Conservation (phyloP, 331 rosid species). For the Rhamnella rubrinervis region DNA sequence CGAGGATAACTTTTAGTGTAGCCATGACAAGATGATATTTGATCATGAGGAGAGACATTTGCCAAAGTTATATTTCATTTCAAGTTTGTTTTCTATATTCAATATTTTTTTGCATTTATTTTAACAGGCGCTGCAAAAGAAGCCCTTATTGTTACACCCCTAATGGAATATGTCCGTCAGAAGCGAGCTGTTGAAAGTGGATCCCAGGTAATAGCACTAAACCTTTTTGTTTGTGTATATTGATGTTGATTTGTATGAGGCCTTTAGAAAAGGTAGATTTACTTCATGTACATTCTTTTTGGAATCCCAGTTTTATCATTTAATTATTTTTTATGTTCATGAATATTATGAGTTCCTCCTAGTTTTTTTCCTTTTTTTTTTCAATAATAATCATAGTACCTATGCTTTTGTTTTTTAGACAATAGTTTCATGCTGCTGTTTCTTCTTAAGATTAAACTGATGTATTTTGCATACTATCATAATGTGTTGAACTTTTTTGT, state of each 20-base stretch:
- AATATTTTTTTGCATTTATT: slow-evolving; percentile 23
- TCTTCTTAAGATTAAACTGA: too few species aligned
- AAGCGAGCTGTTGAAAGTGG: slow-evolving; percentile 64
- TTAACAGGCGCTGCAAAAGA: slow-evolving; percentile 70
- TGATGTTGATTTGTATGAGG: slow-evolving; percentile 1
- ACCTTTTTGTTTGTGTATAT: background rate
- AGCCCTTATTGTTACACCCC: slow-evolving; percentile 75
- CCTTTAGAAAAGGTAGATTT: slow-evolving; percentile 1
- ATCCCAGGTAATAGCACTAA: slow-evolving; percentile 52
- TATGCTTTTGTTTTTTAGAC: too few species aligned
- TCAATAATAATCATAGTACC: too few species aligned
- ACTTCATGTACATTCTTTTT: background rate
- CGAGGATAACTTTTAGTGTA: background rate
- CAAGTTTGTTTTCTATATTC: slow-evolving; percentile 3
- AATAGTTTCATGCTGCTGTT: too few species aligned
- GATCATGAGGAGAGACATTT: background rate
- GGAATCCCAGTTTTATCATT: too few species aligned
- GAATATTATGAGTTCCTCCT: too few species aligned
- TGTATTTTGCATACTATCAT: slow-evolving; percentile 1
- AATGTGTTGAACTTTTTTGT: slow-evolving; percentile 17
- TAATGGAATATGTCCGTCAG: slow-evolving; percentile 91
- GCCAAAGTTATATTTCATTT: slow-evolving; percentile 5
- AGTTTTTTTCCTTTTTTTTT: too few species aligned
- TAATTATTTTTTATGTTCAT: too few species aligned
- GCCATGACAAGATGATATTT: background rate